Conservation (phyloP, 345 rosid genomes). For the Eucalyptus dawsonii region DNA sequence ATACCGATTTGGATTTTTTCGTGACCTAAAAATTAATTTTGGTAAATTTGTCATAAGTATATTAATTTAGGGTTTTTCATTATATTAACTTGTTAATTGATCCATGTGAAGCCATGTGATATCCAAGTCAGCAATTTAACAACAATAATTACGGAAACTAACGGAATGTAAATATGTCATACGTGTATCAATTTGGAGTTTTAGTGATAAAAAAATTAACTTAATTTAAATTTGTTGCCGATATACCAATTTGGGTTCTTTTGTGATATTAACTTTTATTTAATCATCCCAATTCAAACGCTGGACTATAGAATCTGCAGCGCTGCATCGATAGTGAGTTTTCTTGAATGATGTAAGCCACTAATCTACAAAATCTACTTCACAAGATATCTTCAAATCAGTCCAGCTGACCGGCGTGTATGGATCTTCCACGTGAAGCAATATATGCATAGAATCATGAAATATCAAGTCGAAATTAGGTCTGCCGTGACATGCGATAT, state of each 20-base stretch:
- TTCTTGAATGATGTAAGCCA: background rate
- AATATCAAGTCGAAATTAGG: background rate
- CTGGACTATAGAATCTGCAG: background rate
- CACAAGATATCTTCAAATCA: background rate
- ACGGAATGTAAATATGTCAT: background rate
- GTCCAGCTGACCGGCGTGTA: background rate
- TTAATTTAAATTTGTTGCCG: background rate
- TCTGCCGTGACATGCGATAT: background rate
- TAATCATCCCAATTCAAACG: background rate
- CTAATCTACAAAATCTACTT: background rate
- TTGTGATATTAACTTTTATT: too few relatives aligned
- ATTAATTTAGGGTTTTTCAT: too few relatives aligned
- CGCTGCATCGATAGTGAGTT: background rate
- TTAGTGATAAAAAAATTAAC: background rate
- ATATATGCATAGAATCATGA: background rate
- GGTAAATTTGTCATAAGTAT: too few relatives aligned
- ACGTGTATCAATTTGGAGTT: fast-evolving
- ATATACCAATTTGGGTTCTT: background rate
- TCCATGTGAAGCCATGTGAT: background rate
- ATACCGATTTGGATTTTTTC: fast-evolving
- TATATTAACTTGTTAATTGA: background rate
- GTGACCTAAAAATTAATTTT: too few relatives aligned
- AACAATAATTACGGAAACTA: background rate
- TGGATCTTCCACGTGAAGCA: background rate
- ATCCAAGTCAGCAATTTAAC: too few relatives aligned